Evolutionary conservation across 345 rosid species (phyloP).

Genomic region (Hypericum androsaemum): DNA sequence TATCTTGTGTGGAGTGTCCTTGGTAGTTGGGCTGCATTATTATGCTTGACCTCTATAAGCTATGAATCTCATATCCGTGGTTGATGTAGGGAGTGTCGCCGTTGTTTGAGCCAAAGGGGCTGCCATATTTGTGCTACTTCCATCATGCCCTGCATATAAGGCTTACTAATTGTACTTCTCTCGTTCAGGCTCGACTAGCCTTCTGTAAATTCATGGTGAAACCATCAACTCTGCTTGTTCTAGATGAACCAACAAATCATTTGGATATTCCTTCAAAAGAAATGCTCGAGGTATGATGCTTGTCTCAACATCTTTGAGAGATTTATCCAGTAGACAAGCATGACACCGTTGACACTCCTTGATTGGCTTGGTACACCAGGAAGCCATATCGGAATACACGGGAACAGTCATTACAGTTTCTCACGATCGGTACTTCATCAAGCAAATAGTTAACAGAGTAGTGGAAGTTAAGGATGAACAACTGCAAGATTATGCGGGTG

Average conservation of each 20-base stretch:
- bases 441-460: conserved; percentile 93
- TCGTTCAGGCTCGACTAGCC: conserved; percentile 78
- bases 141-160: no score
- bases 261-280: conserved; percentile 95
- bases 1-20: no score
- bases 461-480: conserved; percentile 60
- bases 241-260: conserved; percentile 96
- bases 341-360: not conserved
- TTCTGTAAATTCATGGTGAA: conserved; percentile 96
- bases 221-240: conserved; percentile 70
- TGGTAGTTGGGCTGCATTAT: no score
- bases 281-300: conserved; percentile 83
- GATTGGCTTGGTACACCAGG: conserved; percentile 34
- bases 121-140: no score
- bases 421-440: conserved; percentile 84
- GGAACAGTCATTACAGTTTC: conserved; percentile 88
- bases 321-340: not conserved
- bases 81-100: no score
- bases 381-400: conserved; percentile 73
- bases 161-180: not conserved
- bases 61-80: no score
- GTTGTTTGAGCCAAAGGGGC: no score
- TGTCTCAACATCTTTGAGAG: not conserved
- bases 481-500: conserved; percentile 74
- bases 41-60: no score